Conservation (phyloP, 495 filamentous ascomycete genomes). For the Neurospora sp. region DNA sequence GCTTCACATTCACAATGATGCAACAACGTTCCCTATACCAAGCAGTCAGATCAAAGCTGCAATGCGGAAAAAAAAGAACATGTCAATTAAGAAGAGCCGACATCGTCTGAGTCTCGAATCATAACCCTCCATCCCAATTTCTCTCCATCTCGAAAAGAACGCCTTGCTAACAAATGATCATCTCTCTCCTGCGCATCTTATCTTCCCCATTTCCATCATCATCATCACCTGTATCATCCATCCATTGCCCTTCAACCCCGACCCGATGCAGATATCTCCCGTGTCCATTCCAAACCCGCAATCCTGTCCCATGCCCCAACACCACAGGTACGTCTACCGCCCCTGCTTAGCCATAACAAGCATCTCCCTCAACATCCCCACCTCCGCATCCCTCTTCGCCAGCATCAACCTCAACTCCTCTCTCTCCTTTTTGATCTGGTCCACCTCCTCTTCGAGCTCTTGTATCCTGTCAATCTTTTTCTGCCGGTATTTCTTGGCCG, state of each 20-base stretch:
- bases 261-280: too few relatives aligned
- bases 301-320: too few relatives aligned
- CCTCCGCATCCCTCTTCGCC: conserved; percentile 55
- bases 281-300: too few relatives aligned
- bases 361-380: conserved; percentile 34
- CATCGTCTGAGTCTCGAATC: conserved; percentile 30
- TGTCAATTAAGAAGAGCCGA: conserved; percentile 25
- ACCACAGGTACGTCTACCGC: neutral
- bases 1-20: conserved; percentile 16
- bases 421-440: conserved; percentile 47
- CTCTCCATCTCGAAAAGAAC: neutral
- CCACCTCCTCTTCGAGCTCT: conserved; percentile 51
- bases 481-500: conserved; percentile 62
- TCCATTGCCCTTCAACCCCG: neutral
- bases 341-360: conserved; percentile 23
- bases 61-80: conserved; percentile 12
- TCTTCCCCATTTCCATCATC: too few relatives aligned
- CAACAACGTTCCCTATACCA: conserved; percentile 28
- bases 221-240: too few relatives aligned
- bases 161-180: neutral
- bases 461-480: conserved; percentile 57
- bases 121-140: neutral
- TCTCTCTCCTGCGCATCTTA: too few relatives aligned
- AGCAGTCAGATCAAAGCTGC: conserved; percentile 2
- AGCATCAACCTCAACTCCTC: conserved; percentile 56